These are phyloP conservation scores for Hypoxylon sp. DNA, from an alignment of 2,329 filamentous ascomycete genomes.

Conservation along the genomic window DNA sequence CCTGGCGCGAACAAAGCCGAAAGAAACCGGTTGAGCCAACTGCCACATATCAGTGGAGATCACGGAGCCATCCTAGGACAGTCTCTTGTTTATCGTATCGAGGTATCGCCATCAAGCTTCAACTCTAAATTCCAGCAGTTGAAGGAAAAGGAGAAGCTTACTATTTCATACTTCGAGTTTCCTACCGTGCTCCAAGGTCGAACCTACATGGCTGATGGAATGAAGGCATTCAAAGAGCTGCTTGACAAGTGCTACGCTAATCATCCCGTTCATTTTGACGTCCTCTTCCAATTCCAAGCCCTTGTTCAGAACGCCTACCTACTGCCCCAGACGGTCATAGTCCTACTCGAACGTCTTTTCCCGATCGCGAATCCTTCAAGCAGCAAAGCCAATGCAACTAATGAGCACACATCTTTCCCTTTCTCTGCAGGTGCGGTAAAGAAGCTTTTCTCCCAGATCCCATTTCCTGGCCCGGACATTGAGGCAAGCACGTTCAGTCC, in stretches of 20 bases:
- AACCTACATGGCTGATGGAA: slow-evolving; percentile 43
- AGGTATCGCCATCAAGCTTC: slow-evolving; percentile 50
- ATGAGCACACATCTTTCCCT: slow-evolving; percentile 46
- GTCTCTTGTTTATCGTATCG: slow-evolving; percentile 63
- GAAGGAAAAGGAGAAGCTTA: slow-evolving; percentile 48
- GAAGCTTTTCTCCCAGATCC: slow-evolving; percentile 66
- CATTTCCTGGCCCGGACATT: slow-evolving; percentile 67
- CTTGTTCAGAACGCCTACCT: slow-evolving; percentile 76
- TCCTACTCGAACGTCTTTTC: slow-evolving; percentile 57
- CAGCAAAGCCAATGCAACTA: not conserved
- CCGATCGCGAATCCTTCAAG: not conserved
- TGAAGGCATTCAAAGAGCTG: slow-evolving; percentile 55
- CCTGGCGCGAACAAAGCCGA: slow-evolving; percentile 32
- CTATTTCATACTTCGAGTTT: slow-evolving; percentile 48
- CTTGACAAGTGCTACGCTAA: slow-evolving; percentile 51
- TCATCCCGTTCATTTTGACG: slow-evolving; percentile 63
- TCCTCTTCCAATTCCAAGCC: slow-evolving; percentile 74
- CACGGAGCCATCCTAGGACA: slow-evolving; percentile 58
- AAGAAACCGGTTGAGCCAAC: slow-evolving; percentile 52
- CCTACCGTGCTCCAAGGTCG: slow-evolving; percentile 27
- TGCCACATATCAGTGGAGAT: slow-evolving; percentile 48
- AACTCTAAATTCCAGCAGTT: slow-evolving; percentile 51
- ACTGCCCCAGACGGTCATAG: slow-evolving; percentile 66
- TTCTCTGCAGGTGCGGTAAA: slow-evolving; percentile 70
- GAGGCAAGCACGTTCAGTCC: slow-evolving; percentile 60